phyloP scores from a whole-genome alignment of 2,329 filamentous ascomycete species.

The Leptographium flavum region DNA sequence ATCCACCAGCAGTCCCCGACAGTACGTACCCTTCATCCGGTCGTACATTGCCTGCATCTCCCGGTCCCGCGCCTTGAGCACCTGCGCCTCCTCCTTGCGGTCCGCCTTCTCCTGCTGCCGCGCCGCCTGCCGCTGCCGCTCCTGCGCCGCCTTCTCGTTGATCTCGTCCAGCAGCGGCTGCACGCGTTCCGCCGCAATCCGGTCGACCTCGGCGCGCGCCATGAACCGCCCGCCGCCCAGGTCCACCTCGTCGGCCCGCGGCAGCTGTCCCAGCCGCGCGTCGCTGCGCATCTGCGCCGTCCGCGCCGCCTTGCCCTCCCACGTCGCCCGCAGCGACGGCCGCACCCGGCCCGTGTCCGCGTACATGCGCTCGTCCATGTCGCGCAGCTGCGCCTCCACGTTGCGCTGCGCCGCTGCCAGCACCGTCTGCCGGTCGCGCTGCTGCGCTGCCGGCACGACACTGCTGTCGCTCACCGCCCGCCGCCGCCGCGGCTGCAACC shows the following conservation, averaged over 20 bases:
- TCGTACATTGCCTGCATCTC: slow-evolving; percentile 36
- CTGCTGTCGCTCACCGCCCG: slow-evolving; percentile 51
- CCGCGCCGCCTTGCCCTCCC: slow-evolving; percentile 63
- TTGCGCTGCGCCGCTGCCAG: slow-evolving; percentile 72
- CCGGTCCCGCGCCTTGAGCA: slow-evolving; percentile 32
- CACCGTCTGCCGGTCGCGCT: slow-evolving; percentile 59
- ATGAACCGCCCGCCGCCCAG: slow-evolving; percentile 74
- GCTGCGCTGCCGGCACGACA: slow-evolving; percentile 54
- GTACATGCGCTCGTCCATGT: slow-evolving; percentile 71
- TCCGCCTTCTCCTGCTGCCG: slow-evolving; percentile 46
- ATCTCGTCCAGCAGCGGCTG: slow-evolving; percentile 81
- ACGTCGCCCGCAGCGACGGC: slow-evolving; percentile 54
- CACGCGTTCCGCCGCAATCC: slow-evolving; percentile 61
- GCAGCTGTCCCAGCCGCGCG: slow-evolving; percentile 37
- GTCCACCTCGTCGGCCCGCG: slow-evolving; percentile 38
- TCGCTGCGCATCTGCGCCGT: slow-evolving; percentile 53
- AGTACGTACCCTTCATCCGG: not conserved
- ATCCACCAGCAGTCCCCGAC: too few relatives aligned
- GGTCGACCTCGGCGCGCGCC: slow-evolving; percentile 62
- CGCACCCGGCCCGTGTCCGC: slow-evolving; percentile 61
- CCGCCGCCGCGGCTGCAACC: slow-evolving; percentile 33
- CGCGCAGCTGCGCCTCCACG: slow-evolving; percentile 63
- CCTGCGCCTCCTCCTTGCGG: slow-evolving; percentile 21
- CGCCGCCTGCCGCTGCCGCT: slow-evolving; percentile 52
- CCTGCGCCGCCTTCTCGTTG: slow-evolving; percentile 58